Percentiles rank a stretch among this genome's conserved stretches.
Conservation (phyloP, 768 basidiomycete species). For the Infundibulicybe gibba region DNA sequence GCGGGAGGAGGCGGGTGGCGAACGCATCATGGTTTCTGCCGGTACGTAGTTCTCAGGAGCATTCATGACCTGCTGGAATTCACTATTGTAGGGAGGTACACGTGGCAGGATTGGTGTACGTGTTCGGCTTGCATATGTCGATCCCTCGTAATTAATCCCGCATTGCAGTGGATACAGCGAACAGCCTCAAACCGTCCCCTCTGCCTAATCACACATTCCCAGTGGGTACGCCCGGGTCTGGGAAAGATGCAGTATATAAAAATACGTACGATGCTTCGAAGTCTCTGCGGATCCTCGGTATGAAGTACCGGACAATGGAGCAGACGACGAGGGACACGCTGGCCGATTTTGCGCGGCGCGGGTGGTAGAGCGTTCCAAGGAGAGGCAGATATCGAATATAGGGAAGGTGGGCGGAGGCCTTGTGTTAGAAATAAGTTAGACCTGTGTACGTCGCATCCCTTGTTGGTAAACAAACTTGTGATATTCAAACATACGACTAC, state of each 20-base stretch:
- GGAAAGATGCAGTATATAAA: slow-evolving; percentile 11
- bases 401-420: too few relatives aligned
- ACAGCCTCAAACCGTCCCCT: slow-evolving; percentile 19
- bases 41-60: slow-evolving; percentile 20
- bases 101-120: slow-evolving; percentile 35
- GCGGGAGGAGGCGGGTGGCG: slow-evolving; percentile 46
- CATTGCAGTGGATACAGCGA: slow-evolving; percentile 28
- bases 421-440: too few relatives aligned
- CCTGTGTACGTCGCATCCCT: too few relatives aligned
- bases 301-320: slow-evolving; percentile 23
- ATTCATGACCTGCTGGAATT: background rate
- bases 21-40: slow-evolving; percentile 51
- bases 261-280: slow-evolving; percentile 22
- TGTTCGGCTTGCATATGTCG: background rate
- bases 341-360: slow-evolving; percentile 24
- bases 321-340: slow-evolving; percentile 26
- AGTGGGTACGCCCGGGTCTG: slow-evolving; percentile 26
- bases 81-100: slow-evolving; percentile 12
- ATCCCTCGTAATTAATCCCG: background rate
- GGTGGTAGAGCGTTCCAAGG: slow-evolving; percentile 27
- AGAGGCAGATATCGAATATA: too few relatives aligned
- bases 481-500: too few relatives aligned
- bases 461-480: too few relatives aligned
- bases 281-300: slow-evolving; percentile 23
- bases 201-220: slow-evolving; percentile 18